A percentile compares a stretch with the other conserved stretches of the same genome.
Evolutionary conservation across 2,329 filamentous ascomycete species (phyloP).

Genomic region (Penicillium rolfsii): DNA sequence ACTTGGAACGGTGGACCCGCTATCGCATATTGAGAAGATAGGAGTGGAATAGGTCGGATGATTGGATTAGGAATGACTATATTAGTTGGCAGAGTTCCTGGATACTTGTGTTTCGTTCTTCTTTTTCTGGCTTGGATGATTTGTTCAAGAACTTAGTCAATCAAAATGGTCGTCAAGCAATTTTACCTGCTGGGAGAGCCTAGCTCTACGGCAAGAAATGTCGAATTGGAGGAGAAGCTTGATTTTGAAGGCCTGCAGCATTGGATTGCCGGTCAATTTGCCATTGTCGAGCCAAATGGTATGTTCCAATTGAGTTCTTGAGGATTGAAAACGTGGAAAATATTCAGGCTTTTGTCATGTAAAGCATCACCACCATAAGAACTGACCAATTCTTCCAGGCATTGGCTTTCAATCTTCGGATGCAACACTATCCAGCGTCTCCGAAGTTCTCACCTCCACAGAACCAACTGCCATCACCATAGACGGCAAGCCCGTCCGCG

Average conservation of each 20-base stretch:
- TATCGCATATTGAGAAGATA: neutral
- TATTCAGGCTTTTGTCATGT: neutral
- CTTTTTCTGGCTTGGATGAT: neutral
- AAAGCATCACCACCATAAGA: neutral
- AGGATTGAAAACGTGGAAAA: neutral
- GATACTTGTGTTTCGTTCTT: neutral
- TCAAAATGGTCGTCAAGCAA: slow-evolving; percentile 23
- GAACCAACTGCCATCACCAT: slow-evolving; percentile 31
- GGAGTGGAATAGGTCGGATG: neutral
- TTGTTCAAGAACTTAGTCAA: neutral
- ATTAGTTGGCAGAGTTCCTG: neutral
- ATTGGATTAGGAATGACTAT: neutral
- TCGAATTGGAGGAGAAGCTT: slow-evolving; percentile 28
- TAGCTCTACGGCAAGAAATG: slow-evolving; percentile 24
- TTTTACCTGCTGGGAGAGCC: slow-evolving; percentile 29
- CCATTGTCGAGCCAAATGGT: slow-evolving; percentile 38
- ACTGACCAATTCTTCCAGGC: slow-evolving; percentile 13
- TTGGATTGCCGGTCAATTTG: slow-evolving; percentile 35
- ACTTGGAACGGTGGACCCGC: slow-evolving; percentile 5
- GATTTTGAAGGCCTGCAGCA: slow-evolving; percentile 26
- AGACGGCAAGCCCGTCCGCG: slow-evolving; percentile 35
- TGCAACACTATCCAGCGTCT: slow-evolving; percentile 8
- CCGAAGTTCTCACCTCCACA: slow-evolving; percentile 18
- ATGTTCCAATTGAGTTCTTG: neutral
- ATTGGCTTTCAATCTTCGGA: slow-evolving; percentile 29